Percentiles rank a stretch among this genome's conserved stretches.
Evolutionary conservation across 225 moss, liverwort and hornwort genomes (phyloP).

Genomic region (Bryoerythrophyllum caledonicum): DNA sequence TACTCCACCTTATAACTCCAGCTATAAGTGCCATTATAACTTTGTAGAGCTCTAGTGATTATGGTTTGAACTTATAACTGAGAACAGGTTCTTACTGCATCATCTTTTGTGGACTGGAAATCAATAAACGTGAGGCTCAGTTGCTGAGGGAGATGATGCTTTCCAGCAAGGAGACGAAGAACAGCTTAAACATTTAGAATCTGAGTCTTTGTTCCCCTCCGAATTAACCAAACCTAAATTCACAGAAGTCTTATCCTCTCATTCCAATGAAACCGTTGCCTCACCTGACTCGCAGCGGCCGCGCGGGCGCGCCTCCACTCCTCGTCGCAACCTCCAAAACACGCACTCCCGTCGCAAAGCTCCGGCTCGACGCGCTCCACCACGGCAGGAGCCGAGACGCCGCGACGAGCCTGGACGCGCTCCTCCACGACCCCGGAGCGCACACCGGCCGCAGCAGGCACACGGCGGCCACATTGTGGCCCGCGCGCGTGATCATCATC

Average conservation of each 20-base stretch:
- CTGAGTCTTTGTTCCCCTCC: background rate
- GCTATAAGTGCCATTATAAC: background rate
- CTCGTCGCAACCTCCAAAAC: slow-evolving; percentile 28
- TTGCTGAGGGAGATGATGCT: slow-evolving; percentile 5
- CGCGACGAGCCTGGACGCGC: background rate
- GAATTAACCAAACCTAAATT: background rate
- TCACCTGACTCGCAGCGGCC: slow-evolving; percentile 35
- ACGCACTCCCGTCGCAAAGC: slow-evolving; percentile 28
- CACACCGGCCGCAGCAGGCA: slow-evolving; percentile 38
- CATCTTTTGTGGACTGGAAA: background rate
- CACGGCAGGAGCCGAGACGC: slow-evolving; percentile 39
- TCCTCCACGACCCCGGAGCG: slow-evolving; percentile 8
- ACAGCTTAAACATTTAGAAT: background rate
- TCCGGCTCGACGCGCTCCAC: slow-evolving; percentile 26
- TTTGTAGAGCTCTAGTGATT: background rate
- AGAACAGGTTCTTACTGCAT: background rate
- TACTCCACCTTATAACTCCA: slow-evolving; percentile 1
- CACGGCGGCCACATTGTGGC: slow-evolving; percentile 44
- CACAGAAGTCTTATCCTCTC: background rate
- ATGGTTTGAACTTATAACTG: background rate
- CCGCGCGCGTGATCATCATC: slow-evolving; percentile 42
- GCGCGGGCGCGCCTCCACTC: background rate
- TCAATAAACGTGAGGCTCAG: background rate
- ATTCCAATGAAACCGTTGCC: background rate
- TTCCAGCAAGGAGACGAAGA: too few species aligned